Base-by-base conservation (phyloP, 495 filamentous ascomycete genomes). In the Beverwykella pulmonaria region DNA sequence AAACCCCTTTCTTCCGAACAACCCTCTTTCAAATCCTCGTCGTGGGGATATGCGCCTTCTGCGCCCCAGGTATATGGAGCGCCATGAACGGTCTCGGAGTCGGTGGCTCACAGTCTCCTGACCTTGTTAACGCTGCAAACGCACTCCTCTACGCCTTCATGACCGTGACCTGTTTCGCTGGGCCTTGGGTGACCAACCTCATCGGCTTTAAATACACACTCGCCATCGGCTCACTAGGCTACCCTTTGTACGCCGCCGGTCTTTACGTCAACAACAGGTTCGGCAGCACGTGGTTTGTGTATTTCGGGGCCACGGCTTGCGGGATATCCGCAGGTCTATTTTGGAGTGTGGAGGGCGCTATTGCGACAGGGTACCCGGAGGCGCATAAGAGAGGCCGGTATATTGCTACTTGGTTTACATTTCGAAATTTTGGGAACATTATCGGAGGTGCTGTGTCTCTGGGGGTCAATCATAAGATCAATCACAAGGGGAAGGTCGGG, bases 1-100 rank as follows among this genome's bases (percentile, higher is more conserved):
- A 48, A 48, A 34, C 19, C 8, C 29, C 30, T 15, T 70, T 65
- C 54, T 70, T 58, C 49, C 68, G 68, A 25, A 62, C 30, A 7
- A 71, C 63, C 15, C 59, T 71, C 56, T 71, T 71, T 50, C 56
- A 71, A 22, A 68, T 68, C 57, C 47, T 67, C 20, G 68, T 71
- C 5, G 64, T 71, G 2, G 68, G 63, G n/a, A 53, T 58, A 41
- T 67, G 63, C 44, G 68, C 63, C 39, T 70, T 70, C 55, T 61
- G 34, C 52, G 63, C 67, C 23, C 67, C 67, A 8, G 67, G 67
- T 0, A 60, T 70, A 23, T 70, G 67, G 67, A 34, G 20, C 59
- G 68, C 68, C 29, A 67, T 71, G 56, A 67, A 71, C 39, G 68
- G 63, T 0, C 53, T 71, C 7, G 68, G 68, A 15, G 68, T 59